Evolutionary conservation across 345 rosid genomes (phyloP), one percentile per base, ranked within the genome.

Genomic region (Acer yangbiense): DNA sequence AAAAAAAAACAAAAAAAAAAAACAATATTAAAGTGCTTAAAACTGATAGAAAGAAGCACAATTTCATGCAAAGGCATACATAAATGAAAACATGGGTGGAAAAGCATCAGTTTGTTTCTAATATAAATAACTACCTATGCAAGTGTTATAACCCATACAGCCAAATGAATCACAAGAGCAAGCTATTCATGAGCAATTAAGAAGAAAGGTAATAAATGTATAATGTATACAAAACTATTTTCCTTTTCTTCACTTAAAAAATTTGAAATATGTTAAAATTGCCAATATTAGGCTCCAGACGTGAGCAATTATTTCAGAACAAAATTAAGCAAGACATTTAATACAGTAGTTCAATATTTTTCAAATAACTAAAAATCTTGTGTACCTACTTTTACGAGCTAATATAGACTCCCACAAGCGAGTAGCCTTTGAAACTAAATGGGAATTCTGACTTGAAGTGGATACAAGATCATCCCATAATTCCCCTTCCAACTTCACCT

Each of bases 401-500:
- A 96, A 81, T 74, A 96, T 88, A 71, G 99, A 96, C 62, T 96
- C 99, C 99, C 99, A 96, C 79, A 92, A 83, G 68, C 90, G 90
- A 78, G 93, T 90, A 64, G 97, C 94, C 86, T 96, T 96, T 58
- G 98, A 85, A 81, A 94, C 99, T 82, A 96, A 85, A 86, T 92
- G 99, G 16, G 99, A 94, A 81, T 94, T 96, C 87, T 92, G 98
- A 83, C 97, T 94, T 57, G 98, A 92, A 82, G 92, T 91, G 71
- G 98, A 91, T 46, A 96, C 97, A 62, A 96, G 98, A 85, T 96
- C 97, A 79, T 96, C 99, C 99, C 99, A 96, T 29, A 86, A 81
- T 85, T 96, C 98, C 78, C 98, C 99, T 85, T 94, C 99, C 88
- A 89, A 82, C 87, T 96, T 96, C 84, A 96, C 98, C 87, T 96